These are phyloP conservation scores for Sporothrix variecibatus DNA, from an alignment of 2,329 filamentous ascomycete species.

Conservation along the genomic window DNA sequence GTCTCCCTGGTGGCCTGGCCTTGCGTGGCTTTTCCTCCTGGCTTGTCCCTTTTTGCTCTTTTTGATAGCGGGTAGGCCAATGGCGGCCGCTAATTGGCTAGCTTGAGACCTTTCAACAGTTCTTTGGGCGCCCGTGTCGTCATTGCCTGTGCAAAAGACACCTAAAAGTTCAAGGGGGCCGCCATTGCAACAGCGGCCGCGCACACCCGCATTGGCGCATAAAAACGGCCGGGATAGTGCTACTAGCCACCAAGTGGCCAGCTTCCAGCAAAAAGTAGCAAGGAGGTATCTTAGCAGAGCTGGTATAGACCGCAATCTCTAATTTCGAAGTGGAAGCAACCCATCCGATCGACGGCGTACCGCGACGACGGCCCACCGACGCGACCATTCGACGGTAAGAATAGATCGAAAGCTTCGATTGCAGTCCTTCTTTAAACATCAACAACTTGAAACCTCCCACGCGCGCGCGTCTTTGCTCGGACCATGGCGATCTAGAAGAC, in stretches of 20 bases:
- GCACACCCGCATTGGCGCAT: slow-evolving; percentile 16
- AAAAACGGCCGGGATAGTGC: background rate
- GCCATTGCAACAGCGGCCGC: background rate
- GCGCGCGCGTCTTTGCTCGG: background rate
- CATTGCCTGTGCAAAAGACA: background rate
- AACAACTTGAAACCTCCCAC: background rate
- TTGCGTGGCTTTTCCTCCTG: background rate
- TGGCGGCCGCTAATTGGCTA: slow-evolving; percentile 2
- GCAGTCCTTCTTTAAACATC: background rate
- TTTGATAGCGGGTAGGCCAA: background rate
- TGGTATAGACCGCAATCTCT: background rate
- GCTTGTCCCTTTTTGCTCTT: background rate
- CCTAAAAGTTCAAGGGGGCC: background rate
- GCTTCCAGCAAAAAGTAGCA: background rate
- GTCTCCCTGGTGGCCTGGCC: background rate
- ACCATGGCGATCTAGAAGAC: slow-evolving; percentile 14
- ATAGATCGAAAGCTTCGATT: background rate
- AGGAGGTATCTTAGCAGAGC: background rate
- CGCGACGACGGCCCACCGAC: slow-evolving; percentile 1
- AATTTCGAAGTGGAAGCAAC: background rate
- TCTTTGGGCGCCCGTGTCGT: background rate
- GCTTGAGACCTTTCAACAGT: background rate
- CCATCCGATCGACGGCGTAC: background rate
- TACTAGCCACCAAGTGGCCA: background rate
- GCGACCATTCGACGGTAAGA: background rate